Percentiles rank a stretch among this genome's conserved stretches.
These are phyloP conservation scores for Pseudocercospora musae DNA, from an alignment of 2,329 filamentous ascomycete genomes.

Conservation along the genomic window DNA sequence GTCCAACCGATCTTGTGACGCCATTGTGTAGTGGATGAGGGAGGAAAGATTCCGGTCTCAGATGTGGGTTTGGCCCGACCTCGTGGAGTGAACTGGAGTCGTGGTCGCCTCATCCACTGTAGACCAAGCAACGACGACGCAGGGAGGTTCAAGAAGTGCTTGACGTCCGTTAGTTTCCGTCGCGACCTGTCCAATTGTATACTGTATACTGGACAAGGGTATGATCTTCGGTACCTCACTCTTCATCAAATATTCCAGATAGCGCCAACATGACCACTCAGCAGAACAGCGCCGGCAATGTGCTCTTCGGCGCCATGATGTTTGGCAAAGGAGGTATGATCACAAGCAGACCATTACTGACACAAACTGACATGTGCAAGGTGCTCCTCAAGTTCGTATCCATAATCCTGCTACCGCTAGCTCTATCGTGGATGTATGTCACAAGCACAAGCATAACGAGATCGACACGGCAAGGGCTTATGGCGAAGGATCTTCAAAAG, in stretches of 20 bases:
- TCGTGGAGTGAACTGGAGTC: too few relatives aligned
- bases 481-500: too few relatives aligned
- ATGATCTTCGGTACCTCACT: not conserved
- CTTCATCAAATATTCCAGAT: too few relatives aligned
- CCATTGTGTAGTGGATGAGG: not conserved
- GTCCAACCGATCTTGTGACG: conserved; percentile 13
- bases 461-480: too few relatives aligned
- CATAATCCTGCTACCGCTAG: not conserved
- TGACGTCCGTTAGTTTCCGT: not conserved
- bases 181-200: not conserved
- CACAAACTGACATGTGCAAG: not conserved
- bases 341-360: not conserved
- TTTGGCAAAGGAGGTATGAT: conserved; percentile 13
- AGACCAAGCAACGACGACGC: not conserved
- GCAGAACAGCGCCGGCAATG: conserved; percentile 26
- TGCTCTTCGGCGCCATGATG: conserved; percentile 29
- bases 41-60: not conserved
- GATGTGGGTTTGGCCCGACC: not conserved
- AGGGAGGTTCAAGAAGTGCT: not conserved
- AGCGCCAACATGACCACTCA: conserved; percentile 24
- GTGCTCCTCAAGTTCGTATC: not conserved
- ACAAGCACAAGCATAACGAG: conserved; percentile 23
- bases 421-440: not conserved
- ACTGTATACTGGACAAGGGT: not conserved
- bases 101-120: not conserved